A percentile compares a stretch with the other conserved stretches of the same genome.
Evolutionary conservation across 2,329 filamentous ascomycete species (phyloP).

Genomic region (Alternaria novae-zelandiae): DNA sequence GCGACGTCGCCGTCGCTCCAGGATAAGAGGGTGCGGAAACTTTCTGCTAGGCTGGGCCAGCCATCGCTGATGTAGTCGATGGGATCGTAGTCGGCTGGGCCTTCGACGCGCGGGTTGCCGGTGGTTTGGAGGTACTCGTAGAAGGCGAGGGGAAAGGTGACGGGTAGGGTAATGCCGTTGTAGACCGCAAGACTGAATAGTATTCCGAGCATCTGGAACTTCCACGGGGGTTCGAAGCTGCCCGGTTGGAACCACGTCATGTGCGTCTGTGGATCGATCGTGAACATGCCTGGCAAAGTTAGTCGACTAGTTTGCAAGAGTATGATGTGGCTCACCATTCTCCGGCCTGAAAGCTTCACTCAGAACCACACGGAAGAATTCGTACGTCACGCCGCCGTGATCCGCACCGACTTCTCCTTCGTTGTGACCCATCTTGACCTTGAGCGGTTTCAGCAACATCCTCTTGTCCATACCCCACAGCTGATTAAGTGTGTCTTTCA

Average conservation of each 20-base stretch:
- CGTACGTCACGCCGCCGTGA: constrained; percentile 93
- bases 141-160: constrained; percentile 84
- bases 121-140: constrained; percentile 76
- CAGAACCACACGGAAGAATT: constrained; percentile 89
- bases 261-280: constrained; percentile 74
- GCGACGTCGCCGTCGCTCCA: constrained; percentile 84
- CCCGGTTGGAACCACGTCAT: constrained; percentile 89
- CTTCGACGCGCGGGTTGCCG: constrained; percentile 53
- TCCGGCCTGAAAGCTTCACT: constrained; percentile 78
- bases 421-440: constrained; percentile 79
- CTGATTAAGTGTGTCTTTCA: constrained; percentile 71
- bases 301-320: constrained; percentile 5
- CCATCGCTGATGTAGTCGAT: constrained; percentile 84
- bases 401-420: constrained; percentile 91
- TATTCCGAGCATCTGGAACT: constrained; percentile 86
- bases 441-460: constrained; percentile 83
- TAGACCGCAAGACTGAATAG: constrained; percentile 90
- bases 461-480: constrained; percentile 84
- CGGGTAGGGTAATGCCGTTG: constrained; percentile 88
- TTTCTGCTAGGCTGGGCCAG: constrained; percentile 81
- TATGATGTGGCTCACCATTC: constrained; percentile 61
- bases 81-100: background rate
- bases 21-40: constrained; percentile 73
- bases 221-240: constrained; percentile 82
- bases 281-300: constrained; percentile 67